phyloP scores from a whole-genome alignment of 768 basidiomycete species.

The Amanita polypyramis region DNA sequence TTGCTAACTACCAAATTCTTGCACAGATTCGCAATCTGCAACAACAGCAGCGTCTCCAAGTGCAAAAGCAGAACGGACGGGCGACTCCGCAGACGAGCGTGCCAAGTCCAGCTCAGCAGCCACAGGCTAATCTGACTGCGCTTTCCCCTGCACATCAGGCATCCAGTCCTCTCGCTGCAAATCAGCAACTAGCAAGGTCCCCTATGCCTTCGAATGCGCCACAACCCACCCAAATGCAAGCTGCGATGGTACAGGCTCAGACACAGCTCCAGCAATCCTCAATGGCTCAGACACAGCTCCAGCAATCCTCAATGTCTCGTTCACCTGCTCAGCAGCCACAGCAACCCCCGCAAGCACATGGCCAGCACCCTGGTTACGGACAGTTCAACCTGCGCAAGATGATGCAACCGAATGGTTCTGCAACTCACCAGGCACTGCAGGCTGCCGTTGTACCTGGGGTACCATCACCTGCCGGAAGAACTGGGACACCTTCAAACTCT shows the following conservation, averaged over 20 bases:
- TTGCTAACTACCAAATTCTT: neutral
- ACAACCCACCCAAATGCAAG: neutral
- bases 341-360: neutral
- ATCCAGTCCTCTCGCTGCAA: constrained; percentile 1
- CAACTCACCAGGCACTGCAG: constrained; percentile 4
- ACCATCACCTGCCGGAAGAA: neutral
- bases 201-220: neutral
- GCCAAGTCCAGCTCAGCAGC: constrained; percentile 3
- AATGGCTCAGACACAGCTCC: constrained; percentile 2
- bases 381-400: constrained; percentile 6
- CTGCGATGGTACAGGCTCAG: neutral
- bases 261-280: neutral
- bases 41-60: constrained; percentile 4
- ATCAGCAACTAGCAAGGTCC: constrained; percentile 1
- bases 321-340: constrained; percentile 6
- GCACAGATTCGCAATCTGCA: constrained; percentile 1
- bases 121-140: constrained; percentile 3
- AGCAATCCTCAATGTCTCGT: neutral
- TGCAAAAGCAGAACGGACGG: constrained; percentile 3
- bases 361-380: neutral
- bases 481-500: neutral
- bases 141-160: constrained; percentile 3
- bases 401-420: constrained; percentile 1
- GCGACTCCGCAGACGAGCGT: constrained; percentile 3
- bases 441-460: neutral